phyloP scores from a whole-genome alignment of 1,284 basidiomycete species.

The Wallemia hederae region DNA sequence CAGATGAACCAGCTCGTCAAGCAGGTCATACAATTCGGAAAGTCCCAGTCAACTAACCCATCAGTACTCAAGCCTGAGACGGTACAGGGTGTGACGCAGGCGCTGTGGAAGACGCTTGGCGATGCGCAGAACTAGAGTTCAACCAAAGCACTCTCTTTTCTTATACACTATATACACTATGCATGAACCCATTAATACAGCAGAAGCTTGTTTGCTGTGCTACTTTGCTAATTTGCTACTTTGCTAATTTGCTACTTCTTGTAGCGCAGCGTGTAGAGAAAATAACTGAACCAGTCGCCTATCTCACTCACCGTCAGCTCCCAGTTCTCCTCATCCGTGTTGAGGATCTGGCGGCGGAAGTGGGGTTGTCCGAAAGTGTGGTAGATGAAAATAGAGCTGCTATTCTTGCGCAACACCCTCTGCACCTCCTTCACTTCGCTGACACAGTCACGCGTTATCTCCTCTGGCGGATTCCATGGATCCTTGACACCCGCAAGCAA shows the following conservation, averaged over 20 bases:
- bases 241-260: background rate
- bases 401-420: background rate
- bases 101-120: background rate
- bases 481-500: background rate
- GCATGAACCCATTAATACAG: no score
- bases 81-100: background rate
- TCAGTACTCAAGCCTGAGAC: background rate
- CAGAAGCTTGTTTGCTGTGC: no score
- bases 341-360: conserved; percentile 25
- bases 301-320: background rate
- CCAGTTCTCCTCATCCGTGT: background rate
- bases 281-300: background rate
- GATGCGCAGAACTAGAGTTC: background rate
- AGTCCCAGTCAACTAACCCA: background rate
- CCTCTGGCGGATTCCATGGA: conserved; percentile 2
- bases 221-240: no score
- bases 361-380: conserved; percentile 76
- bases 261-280: background rate
- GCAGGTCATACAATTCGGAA: conserved; percentile 1
- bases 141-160: no score
- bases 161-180: no score
- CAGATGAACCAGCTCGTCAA: background rate
- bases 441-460: background rate
- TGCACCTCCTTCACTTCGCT: background rate
- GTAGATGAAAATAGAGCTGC: conserved; percentile 8